A percentile compares a stretch with the other conserved stretches of the same genome.
Conservation (phyloP, 2,329 filamentous ascomycete genomes). For the Trichoderma breve region DNA sequence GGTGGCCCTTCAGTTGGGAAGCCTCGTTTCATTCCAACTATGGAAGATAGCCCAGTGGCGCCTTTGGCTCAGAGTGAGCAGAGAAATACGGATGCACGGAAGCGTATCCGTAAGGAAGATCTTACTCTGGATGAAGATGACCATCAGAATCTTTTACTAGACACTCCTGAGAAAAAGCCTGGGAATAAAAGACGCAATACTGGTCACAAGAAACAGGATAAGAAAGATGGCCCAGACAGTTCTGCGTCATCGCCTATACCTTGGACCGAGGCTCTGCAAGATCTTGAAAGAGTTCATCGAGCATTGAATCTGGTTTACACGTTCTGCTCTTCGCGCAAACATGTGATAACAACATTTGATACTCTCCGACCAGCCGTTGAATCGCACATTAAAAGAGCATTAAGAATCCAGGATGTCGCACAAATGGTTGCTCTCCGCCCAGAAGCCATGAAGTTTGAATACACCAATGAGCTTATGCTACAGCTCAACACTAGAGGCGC, state of each 20-base stretch:
- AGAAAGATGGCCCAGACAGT: conserved; percentile 19
- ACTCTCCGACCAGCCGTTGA: conserved; percentile 85
- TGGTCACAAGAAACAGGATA: neutral
- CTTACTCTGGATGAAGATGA: neutral
- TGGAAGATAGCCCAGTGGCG: neutral
- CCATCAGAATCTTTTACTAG: neutral
- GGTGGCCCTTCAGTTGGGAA: neutral
- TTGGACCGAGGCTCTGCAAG: conserved; percentile 75
- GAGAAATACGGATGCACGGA: neutral
- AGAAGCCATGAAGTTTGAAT: conserved; percentile 75
- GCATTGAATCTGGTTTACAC: conserved; percentile 92
- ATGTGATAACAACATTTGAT: conserved; percentile 87
- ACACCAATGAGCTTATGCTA: conserved; percentile 80
- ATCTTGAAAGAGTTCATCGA: conserved; percentile 71
- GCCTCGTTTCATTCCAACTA: neutral
- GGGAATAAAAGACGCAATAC: neutral
- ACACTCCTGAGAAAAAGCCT: neutral
- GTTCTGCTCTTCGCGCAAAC: conserved; percentile 89
- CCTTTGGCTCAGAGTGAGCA: neutral
- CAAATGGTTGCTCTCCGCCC: conserved; percentile 77
- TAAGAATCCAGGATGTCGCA: conserved; percentile 77
- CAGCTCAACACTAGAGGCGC: conserved; percentile 74
- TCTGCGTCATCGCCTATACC: conserved; percentile 37
- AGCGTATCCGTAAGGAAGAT: neutral
- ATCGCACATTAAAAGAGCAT: conserved; percentile 68